phyloP scores from a whole-genome alignment of 2,329 filamentous ascomycete genomes.

The Lachnellula hyalina region DNA sequence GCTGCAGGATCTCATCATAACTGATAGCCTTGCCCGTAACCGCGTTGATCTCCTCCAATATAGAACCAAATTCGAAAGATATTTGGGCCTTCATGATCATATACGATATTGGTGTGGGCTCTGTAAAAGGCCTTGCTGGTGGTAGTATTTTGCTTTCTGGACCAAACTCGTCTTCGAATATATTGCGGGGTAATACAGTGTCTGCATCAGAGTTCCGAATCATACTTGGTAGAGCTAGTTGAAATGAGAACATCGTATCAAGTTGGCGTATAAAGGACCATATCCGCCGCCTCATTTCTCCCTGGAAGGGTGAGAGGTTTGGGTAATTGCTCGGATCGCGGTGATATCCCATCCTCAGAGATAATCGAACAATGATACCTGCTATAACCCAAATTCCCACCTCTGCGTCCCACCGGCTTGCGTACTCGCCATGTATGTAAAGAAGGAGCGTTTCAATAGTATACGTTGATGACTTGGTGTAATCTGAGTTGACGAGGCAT shows the following conservation, averaged over 20 bases:
- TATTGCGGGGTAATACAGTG: conserved; percentile 67
- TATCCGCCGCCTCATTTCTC: conserved; percentile 65
- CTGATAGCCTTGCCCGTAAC: conserved; percentile 46
- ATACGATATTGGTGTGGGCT: conserved; percentile 72
- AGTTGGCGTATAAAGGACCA: conserved; percentile 69
- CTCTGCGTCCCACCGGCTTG: conserved; percentile 68
- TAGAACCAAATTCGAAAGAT: conserved; percentile 63
- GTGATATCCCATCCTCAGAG: conserved; percentile 58
- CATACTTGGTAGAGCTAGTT: conserved; percentile 57
- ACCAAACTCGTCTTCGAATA: conserved; percentile 76
- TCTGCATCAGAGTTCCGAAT: conserved; percentile 71
- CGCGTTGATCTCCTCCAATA: conserved; percentile 59
- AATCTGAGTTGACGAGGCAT: conserved; percentile 70
- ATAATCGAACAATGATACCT: conserved; percentile 48
- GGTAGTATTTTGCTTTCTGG: conserved; percentile 64
- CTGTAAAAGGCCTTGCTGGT: conserved; percentile 58
- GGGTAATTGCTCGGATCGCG: conserved; percentile 71
- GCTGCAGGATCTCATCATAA: conserved; percentile 60
- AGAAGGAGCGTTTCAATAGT: conserved; percentile 75
- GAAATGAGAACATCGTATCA: conserved; percentile 74
- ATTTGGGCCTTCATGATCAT: conserved; percentile 66
- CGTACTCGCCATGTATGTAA: conserved; percentile 71
- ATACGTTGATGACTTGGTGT: conserved; percentile 67
- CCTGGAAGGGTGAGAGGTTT: conserved; percentile 67
- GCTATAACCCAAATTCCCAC: conserved; percentile 44